These are phyloP conservation scores for Boletus sensibilis DNA, from an alignment of 768 basidiomycete species.

Conservation along the genomic window DNA sequence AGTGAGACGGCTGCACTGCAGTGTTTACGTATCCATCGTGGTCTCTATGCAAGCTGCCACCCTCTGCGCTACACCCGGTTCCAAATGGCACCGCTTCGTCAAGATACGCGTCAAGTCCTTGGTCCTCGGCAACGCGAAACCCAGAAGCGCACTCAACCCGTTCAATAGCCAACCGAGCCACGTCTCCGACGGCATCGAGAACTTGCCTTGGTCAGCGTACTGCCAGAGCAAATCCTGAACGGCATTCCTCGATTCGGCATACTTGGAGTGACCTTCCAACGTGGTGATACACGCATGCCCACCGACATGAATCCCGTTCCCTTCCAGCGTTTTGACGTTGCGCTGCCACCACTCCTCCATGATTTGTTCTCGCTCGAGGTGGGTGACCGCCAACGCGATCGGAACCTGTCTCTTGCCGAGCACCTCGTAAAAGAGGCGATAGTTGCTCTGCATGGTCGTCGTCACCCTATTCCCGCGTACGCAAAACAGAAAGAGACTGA, in stretches of 20 bases:
- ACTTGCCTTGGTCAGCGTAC: conserved; percentile 26
- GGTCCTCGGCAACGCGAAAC: conserved; percentile 18
- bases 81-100: conserved; percentile 25
- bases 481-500: conserved; percentile 34
- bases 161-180: conserved; percentile 22
- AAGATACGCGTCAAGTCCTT: conserved; percentile 23
- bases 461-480: conserved; percentile 32
- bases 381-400: conserved; percentile 38
- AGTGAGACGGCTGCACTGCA: not conserved
- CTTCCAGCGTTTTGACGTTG: conserved; percentile 22
- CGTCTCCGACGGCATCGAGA: conserved; percentile 22
- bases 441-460: conserved; percentile 31
- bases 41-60: conserved; percentile 25
- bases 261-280: conserved; percentile 22
- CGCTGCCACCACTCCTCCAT: conserved; percentile 36
- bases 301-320: conserved; percentile 16
- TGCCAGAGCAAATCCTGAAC: conserved; percentile 22
- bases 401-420: conserved; percentile 40
- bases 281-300: conserved; percentile 33
- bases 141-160: conserved; percentile 18
- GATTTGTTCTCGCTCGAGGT: conserved; percentile 33
- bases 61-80: conserved; percentile 23
- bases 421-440: conserved; percentile 38
- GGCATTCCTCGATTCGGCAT: conserved; percentile 16
- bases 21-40: conserved; percentile 5